Evolutionary conservation across 2,329 filamentous ascomycete genomes (phyloP).

Genomic region (Apiospora kogelbergensis): DNA sequence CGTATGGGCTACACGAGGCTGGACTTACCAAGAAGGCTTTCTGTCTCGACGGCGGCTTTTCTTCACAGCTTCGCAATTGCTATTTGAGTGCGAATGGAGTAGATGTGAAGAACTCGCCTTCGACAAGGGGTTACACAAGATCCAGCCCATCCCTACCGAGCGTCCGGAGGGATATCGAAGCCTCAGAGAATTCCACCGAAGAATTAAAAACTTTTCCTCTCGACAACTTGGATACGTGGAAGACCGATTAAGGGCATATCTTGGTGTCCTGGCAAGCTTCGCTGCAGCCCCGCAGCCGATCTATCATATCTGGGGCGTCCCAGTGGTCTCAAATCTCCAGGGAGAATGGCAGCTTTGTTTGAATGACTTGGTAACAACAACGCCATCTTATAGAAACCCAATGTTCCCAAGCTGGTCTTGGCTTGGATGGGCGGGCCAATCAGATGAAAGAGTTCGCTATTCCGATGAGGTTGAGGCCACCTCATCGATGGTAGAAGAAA

Average conservation of each 20-base stretch:
- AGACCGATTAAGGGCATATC: neutral
- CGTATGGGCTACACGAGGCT: conserved; percentile 36
- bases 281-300: neutral
- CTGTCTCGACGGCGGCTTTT: conserved; percentile 36
- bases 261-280: neutral
- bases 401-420: neutral
- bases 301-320: neutral
- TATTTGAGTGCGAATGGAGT: conserved; percentile 33
- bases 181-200: neutral
- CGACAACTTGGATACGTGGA: neutral
- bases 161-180: neutral
- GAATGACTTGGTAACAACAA: neutral
- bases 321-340: neutral
- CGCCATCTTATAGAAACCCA: neutral
- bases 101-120: neutral
- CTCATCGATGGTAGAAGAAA: neutral
- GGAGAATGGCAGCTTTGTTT: neutral
- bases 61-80: conserved; percentile 39
- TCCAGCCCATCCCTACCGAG: neutral
- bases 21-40: conserved; percentile 41
- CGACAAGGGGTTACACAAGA: neutral
- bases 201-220: neutral
- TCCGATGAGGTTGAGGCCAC: too few relatives aligned
- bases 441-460: neutral
- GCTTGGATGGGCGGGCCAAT: neutral